These are phyloP conservation scores for Shiraia sp. DNA, from an alignment of 2,329 filamentous ascomycete genomes.

Conservation along the genomic window DNA sequence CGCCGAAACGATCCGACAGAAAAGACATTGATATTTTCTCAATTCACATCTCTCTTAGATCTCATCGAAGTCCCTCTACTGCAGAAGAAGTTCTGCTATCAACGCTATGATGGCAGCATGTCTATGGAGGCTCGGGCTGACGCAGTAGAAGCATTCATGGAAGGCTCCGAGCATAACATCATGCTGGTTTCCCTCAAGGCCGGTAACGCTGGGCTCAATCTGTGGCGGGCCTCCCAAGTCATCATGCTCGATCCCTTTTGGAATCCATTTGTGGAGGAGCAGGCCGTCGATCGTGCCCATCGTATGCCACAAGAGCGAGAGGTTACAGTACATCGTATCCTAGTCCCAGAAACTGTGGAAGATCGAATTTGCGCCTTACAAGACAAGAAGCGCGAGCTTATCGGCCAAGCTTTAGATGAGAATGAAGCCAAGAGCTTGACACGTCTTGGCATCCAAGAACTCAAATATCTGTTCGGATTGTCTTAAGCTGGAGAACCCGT, in stretches of 20 bases:
- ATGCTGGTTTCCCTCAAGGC: constrained; percentile 81
- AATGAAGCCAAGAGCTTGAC: constrained; percentile 68
- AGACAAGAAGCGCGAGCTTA: constrained; percentile 74
- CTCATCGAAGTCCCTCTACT: constrained; percentile 73
- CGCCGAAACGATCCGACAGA: constrained; percentile 58
- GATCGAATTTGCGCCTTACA: constrained; percentile 82
- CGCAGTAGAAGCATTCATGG: constrained; percentile 69
- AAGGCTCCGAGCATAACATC: constrained; percentile 63
- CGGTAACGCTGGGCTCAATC: constrained; percentile 83
- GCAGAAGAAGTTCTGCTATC: constrained; percentile 60
- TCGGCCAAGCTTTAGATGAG: constrained; percentile 80
- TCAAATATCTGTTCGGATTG: constrained; percentile 70
- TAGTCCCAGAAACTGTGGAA: constrained; percentile 79
- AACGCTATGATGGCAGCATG: constrained; percentile 80
- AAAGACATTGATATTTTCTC: constrained; percentile 81
- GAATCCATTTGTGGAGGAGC: constrained; percentile 92
- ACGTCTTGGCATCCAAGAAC: constrained; percentile 66
- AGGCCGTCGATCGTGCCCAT: constrained; percentile 87
- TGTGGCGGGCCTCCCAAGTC: constrained; percentile 80
- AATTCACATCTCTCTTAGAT: constrained; percentile 79
- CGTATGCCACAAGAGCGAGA: constrained; percentile 77
- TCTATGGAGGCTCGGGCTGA: constrained; percentile 66
- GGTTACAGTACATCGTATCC: constrained; percentile 79
- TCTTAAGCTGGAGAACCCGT: background rate
- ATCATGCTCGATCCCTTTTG: constrained; percentile 93